These are phyloP conservation scores for Ophiostoma fasciatum DNA, from an alignment of 2,329 filamentous ascomycete species.

Conservation along the genomic window DNA sequence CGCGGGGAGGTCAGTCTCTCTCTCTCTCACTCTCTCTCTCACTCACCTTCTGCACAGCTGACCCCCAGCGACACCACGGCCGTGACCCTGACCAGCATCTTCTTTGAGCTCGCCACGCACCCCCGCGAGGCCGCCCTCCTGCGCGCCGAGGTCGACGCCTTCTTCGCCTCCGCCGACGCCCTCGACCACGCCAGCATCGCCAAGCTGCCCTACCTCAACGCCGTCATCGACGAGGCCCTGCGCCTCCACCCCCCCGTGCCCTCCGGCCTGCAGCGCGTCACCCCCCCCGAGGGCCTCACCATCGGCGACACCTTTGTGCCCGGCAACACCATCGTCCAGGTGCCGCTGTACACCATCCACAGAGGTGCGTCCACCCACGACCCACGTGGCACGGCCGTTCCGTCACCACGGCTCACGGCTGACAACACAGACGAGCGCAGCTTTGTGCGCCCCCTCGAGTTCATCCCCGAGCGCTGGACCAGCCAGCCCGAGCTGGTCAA, in stretches of 20 bases:
- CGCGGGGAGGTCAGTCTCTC: slow-evolving; percentile 4
- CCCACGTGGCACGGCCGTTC: too few relatives aligned
- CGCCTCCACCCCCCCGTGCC: slow-evolving; percentile 18
- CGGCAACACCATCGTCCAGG: slow-evolving; percentile 20
- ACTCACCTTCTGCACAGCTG: too few relatives aligned
- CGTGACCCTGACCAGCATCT: slow-evolving; percentile 3
- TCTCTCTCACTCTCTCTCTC: neutral
- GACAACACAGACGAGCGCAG: slow-evolving; percentile 6
- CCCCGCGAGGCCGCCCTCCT: slow-evolving; percentile 15
- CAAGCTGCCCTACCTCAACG: slow-evolving; percentile 16
- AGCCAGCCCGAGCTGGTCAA: slow-evolving; percentile 16
- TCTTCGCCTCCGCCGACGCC: neutral
- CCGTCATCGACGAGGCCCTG: slow-evolving; percentile 23
- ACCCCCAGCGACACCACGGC: slow-evolving; percentile 9
- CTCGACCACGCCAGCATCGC: neutral
- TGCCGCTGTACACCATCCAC: slow-evolving; percentile 16
- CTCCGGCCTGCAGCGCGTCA: slow-evolving; percentile 20
- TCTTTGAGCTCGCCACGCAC: slow-evolving; percentile 8
- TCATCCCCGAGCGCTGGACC: slow-evolving; percentile 22
- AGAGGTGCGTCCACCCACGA: slow-evolving; percentile 3
- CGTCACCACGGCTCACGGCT: too few relatives aligned
- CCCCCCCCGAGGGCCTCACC: slow-evolving; percentile 22
- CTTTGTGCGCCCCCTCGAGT: slow-evolving; percentile 14
- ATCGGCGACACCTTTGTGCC: slow-evolving; percentile 21
- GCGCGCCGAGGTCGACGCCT: slow-evolving; percentile 17